Evolutionary conservation across 768 basidiomycete species (phyloP).

Genomic region (Russula sp.): DNA sequence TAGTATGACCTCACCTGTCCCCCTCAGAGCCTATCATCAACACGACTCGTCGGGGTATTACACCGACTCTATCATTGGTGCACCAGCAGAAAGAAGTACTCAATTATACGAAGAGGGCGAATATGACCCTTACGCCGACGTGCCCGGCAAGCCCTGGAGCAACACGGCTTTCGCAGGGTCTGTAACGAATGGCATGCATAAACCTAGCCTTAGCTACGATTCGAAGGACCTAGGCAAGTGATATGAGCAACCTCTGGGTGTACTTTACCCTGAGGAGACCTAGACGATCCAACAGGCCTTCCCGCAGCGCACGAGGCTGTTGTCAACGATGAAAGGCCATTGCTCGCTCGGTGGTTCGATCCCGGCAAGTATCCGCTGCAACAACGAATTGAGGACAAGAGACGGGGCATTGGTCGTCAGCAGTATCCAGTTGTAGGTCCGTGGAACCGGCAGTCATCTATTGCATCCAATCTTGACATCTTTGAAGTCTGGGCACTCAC

Average conservation of each 20-base stretch:
- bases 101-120: constrained; percentile 13
- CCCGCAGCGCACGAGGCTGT: neutral
- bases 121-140: constrained; percentile 13
- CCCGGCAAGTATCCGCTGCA: constrained; percentile 47
- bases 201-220: constrained; percentile 4
- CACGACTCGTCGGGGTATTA: neutral
- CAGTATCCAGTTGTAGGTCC: constrained; percentile 69
- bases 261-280: neutral
- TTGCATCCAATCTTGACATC: constrained; percentile 16
- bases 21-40: neutral
- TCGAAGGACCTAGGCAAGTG: constrained; percentile 11
- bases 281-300: neutral
- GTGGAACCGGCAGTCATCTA: constrained; percentile 21
- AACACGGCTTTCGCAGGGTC: neutral
- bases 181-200: neutral
- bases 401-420: constrained; percentile 77
- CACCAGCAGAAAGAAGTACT: neutral
- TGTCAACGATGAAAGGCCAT: neutral
- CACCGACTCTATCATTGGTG: neutral
- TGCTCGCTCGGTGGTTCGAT: constrained; percentile 9
- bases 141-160: neutral
- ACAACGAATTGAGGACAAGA: constrained; percentile 85
- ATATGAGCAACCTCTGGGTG: no score
- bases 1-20: constrained; percentile 29
- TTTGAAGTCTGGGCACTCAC: constrained; percentile 56